A percentile compares a stretch with the other conserved stretches of the same genome.
These are phyloP conservation scores for Luffa aegyptiaca DNA, from an alignment of 306 rosid species.

Conservation along the genomic window DNA sequence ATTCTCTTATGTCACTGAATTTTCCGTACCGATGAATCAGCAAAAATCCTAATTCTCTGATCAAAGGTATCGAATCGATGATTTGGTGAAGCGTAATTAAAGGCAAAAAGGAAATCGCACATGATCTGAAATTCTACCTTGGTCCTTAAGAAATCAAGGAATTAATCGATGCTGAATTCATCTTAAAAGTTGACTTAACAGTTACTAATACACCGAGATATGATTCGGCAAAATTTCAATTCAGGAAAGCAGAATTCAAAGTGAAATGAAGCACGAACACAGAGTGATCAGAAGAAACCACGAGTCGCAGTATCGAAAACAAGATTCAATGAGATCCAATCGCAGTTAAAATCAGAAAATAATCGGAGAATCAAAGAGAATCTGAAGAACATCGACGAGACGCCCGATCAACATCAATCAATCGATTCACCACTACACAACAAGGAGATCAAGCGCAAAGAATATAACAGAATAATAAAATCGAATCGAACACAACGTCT, in stretches of 20 bases:
- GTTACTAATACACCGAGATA: background rate
- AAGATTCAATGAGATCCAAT: background rate
- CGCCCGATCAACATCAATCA: background rate
- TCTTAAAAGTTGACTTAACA: background rate
- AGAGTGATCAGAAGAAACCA: background rate
- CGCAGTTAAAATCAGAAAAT: background rate
- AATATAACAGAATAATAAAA: background rate
- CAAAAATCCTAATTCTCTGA: background rate
- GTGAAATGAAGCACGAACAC: background rate
- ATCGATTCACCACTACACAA: background rate
- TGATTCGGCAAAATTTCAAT: background rate
- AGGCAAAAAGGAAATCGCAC: background rate
- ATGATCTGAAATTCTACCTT: background rate
- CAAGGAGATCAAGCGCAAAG: background rate
- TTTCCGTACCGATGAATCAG: background rate
- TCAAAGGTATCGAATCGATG: background rate
- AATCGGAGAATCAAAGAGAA: background rate
- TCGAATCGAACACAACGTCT: background rate
- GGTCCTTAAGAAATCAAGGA: background rate
- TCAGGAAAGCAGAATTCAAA: background rate
- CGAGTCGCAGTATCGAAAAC: background rate
- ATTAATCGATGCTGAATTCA: background rate
- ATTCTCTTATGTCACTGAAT: background rate
- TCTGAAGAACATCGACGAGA: background rate
- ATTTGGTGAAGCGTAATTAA: background rate